Evolutionary conservation across 106 monocot species (phyloP).

Genomic region (Posidonia australis): DNA sequence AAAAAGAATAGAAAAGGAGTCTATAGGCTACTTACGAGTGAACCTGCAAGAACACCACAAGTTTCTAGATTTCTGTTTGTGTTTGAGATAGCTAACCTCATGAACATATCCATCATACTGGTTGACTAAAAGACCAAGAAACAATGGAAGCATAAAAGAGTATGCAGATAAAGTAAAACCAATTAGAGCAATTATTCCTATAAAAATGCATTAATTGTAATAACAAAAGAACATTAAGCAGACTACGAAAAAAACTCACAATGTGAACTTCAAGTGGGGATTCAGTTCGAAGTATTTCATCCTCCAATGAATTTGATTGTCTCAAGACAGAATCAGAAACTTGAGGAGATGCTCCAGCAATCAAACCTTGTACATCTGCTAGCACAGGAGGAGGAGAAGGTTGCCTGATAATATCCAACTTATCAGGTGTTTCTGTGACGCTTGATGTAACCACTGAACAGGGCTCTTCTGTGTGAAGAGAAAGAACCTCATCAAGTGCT

Average conservation of each 20-base stretch:
- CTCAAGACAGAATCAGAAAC: slow-evolving; percentile 19
- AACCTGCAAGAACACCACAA: slow-evolving; percentile 96
- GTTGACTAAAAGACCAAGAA: slow-evolving; percentile 40
- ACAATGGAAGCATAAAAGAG: slow-evolving; percentile 4
- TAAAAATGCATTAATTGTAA: not conserved
- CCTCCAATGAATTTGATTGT: slow-evolving; percentile 34
- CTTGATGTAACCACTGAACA: slow-evolving; percentile 17
- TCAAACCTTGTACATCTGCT: slow-evolving; percentile 66
- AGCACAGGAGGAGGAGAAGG: slow-evolving; percentile 76
- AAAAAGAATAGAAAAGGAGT: not conserved
- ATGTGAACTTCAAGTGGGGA: slow-evolving; percentile 77
- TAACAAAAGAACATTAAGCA: not conserved
- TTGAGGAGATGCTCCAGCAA: slow-evolving; percentile 15
- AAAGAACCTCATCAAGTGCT: slow-evolving; percentile 29
- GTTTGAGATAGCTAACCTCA: slow-evolving; percentile 85
- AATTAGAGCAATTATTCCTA: not conserved
- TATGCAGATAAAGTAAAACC: not conserved
- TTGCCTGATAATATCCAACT: slow-evolving; percentile 48
- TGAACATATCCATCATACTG: slow-evolving; percentile 76
- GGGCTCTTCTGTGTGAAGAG: slow-evolving; percentile 30
- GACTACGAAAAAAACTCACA: slow-evolving; percentile 27
- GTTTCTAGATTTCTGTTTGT: slow-evolving; percentile 82
- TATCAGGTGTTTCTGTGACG: slow-evolving; percentile 24
- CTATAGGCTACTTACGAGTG: slow-evolving; percentile 62
- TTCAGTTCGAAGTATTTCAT: slow-evolving; percentile 49